A percentile compares a stretch with the other conserved stretches of the same genome.
Conservation (phyloP, 495 filamentous ascomycete species). For the Lasiosphaeriaceae sp. region DNA sequence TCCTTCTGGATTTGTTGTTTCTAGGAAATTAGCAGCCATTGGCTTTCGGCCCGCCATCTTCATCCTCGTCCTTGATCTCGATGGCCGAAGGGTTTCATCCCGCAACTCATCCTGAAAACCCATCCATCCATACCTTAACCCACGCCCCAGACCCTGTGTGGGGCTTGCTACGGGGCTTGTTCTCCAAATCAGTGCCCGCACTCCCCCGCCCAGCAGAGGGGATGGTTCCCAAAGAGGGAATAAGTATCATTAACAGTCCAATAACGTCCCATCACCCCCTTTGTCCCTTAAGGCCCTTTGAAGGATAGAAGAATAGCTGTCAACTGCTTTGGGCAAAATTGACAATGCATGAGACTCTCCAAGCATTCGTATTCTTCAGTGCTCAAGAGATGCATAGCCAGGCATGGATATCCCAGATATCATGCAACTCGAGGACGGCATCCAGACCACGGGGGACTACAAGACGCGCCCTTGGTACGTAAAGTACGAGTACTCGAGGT, state of each 20-base stretch:
- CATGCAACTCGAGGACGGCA: too few species aligned
- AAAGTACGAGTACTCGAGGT: not conserved
- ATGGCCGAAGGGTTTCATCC: not conserved
- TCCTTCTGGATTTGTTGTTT: not conserved
- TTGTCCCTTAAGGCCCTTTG: not conserved
- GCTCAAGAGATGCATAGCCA: too few species aligned
- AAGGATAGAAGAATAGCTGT: not conserved
- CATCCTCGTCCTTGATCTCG: not conserved
- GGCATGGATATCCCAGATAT: too few species aligned
- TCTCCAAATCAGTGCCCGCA: conserved; percentile 4
- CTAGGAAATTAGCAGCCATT: not conserved
- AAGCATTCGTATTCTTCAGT: not conserved
- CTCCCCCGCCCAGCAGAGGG: not conserved
- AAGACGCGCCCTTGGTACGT: too few species aligned
- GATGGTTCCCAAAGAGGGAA: not conserved
- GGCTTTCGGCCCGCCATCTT: not conserved
- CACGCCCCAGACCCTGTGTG: not conserved
- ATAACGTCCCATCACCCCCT: too few species aligned
- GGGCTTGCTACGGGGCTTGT: not conserved
- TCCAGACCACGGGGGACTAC: too few species aligned
- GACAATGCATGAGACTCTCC: not conserved
- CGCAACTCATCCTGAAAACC: not conserved
- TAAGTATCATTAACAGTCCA: not conserved
- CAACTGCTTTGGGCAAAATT: too few species aligned
- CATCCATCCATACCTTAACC: not conserved